Percentiles rank a stretch among this genome's conserved stretches.
phyloP scores from a whole-genome alignment of 129 eudicot genomes.

The Tagetes patula region DNA sequence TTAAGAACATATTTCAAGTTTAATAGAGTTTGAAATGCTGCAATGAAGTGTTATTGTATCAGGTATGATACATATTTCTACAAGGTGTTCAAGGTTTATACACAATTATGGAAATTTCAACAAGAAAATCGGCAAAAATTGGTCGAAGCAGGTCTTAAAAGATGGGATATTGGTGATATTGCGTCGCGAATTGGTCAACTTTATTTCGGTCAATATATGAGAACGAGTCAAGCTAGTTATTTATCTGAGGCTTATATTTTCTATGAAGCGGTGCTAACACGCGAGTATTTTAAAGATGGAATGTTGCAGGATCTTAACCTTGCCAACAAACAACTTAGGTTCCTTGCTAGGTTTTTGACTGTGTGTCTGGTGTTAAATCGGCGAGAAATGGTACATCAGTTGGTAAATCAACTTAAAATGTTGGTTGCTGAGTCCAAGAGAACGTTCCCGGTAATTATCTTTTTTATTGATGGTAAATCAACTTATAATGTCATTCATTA shows the following conservation, averaged over 20 bases:
- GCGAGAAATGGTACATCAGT: conserved; percentile 66
- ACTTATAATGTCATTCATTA: neutral
- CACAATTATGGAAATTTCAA: conserved; percentile 78
- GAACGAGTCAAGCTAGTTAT: conserved; percentile 73
- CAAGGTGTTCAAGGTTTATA: conserved; percentile 79
- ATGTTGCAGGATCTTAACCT: conserved; percentile 68
- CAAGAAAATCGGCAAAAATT: conserved; percentile 76
- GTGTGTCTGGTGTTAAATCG: conserved; percentile 69
- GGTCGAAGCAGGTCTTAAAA: conserved; percentile 72
- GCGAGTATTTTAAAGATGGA: conserved; percentile 87
- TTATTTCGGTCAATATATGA: conserved; percentile 82
- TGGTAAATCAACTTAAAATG: conserved; percentile 75
- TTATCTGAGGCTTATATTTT: conserved; percentile 74
- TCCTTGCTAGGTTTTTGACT: conserved; percentile 69
- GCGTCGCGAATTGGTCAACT: conserved; percentile 86
- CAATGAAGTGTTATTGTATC: conserved; percentile 33
- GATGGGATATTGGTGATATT: conserved; percentile 94
- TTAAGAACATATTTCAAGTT: neutral
- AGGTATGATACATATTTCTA: conserved; percentile 76
- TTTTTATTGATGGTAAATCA: neutral
- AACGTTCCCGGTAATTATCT: conserved; percentile 53
- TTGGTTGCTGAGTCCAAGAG: conserved; percentile 77
- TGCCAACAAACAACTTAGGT: conserved; percentile 71
- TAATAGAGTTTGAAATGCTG: neutral
- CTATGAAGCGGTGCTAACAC: conserved; percentile 72